These are phyloP conservation scores for Candida neerlandica DNA, from an alignment of 1,139 yeast species.

Conservation along the genomic window DNA sequence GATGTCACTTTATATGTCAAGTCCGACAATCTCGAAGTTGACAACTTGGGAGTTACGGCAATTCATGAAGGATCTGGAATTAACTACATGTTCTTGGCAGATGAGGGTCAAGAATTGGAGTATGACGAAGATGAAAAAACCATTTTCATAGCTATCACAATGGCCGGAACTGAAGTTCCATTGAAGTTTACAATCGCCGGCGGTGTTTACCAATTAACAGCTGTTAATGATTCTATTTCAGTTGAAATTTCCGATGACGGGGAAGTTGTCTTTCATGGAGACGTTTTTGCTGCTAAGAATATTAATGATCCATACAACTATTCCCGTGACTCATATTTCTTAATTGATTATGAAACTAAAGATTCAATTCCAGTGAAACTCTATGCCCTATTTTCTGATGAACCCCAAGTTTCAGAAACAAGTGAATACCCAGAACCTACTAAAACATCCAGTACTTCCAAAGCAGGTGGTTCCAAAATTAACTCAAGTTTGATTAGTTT, in stretches of 20 bases:
- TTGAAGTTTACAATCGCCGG: conserved; percentile 2
- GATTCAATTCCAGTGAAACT: conserved; percentile 24
- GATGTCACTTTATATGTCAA: conserved; percentile 20
- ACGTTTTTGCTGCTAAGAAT: conserved; percentile 44
- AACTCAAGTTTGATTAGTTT: not conserved
- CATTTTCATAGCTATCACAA: conserved; percentile 22
- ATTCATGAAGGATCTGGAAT: conserved; percentile 61
- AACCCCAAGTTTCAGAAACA: not conserved
- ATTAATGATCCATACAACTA: conserved; percentile 46
- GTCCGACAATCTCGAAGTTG: conserved; percentile 24
- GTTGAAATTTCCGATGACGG: conserved; percentile 23
- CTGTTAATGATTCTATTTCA: conserved; percentile 11
- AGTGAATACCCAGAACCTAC: conserved; percentile 6
- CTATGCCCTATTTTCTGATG: conserved; percentile 11
- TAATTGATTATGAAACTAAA: conserved; percentile 21
- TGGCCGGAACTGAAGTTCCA: not conserved
- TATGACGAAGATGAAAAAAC: conserved; percentile 59
- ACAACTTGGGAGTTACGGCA: conserved; percentile 32
- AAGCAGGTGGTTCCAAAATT: conserved; percentile 3
- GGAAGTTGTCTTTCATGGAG: conserved; percentile 30
- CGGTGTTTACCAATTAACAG: conserved; percentile 15
- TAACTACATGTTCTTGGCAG: conserved; percentile 41
- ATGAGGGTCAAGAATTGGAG: conserved; percentile 25
- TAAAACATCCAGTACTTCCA: not conserved
- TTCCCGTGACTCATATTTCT: conserved; percentile 30